Percentiles rank a stretch among this genome's conserved stretches.
These are phyloP conservation scores for Misopates orontium DNA, from an alignment of 257 asterid genomes.

Conservation along the genomic window DNA sequence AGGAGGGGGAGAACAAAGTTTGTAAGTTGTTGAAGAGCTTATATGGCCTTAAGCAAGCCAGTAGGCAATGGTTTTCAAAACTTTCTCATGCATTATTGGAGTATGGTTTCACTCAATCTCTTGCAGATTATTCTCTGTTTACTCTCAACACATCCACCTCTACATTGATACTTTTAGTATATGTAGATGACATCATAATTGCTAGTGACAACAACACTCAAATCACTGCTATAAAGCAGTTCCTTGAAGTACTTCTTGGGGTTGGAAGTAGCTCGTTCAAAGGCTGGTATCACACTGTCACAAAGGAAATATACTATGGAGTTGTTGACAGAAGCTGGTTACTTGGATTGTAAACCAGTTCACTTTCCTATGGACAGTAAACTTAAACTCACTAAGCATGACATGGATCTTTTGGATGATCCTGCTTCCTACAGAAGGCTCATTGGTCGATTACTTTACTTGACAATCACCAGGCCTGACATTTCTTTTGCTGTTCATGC, in stretches of 20 bases:
- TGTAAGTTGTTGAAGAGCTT: too few relatives aligned
- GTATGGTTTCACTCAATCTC: background rate
- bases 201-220: background rate
- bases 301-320: background rate
- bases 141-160: background rate
- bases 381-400: too few relatives aligned
- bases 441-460: background rate
- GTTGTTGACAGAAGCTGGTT: background rate
- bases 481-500: background rate
- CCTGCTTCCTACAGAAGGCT: background rate
- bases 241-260: background rate
- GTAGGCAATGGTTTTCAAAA: background rate
- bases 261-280: background rate
- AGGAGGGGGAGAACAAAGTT: background rate
- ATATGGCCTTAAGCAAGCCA: too few relatives aligned
- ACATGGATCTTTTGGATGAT: background rate
- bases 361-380: background rate
- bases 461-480: background rate
- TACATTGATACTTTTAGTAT: background rate
- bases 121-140: background rate
- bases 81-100: background rate
- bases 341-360: background rate
- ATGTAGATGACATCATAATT: background rate
- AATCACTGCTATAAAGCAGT: background rate
- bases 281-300: background rate